Base-by-base conservation (phyloP, 805 yeast genomes). In the Zygoascus flipseniorum region DNA sequence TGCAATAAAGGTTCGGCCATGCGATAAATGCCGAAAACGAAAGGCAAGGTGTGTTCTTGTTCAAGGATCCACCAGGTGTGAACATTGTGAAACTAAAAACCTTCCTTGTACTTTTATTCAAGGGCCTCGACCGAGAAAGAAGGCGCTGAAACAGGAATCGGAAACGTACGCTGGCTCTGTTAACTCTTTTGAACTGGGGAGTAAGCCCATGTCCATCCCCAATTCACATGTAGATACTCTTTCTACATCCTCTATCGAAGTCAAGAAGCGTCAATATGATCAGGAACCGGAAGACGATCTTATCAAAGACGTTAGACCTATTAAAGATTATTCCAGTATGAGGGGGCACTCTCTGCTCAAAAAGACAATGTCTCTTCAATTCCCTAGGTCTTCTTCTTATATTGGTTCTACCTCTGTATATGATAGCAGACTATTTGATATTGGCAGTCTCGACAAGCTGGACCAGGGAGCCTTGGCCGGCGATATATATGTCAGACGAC, bases 331-430 rank as follows among this genome's bases (percentile, higher is more conserved):
- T 66, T 76, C 87, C 1, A 66, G 74, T 43, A 75, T 85, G 67
- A 81, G 77, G 58, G 82, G 82, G 2, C 77, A 82, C 56, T 82
- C 88, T 2, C 67, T 85, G 26, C 73, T 85, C 58, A 83, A 82
- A 61, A 82, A 80, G 59, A 83, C 89, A 0, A 72, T 83, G 32
- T 78, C 86, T n/a, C 69, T 87, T 19, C 97, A 89, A 65, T 88
- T 83, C 62, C 97, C 98, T 1, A 73, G 97, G 54, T 89, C 96
- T 0, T 85, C 96, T 18, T 88, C 88, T 62, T 86, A 82, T 61
- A 83, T 90, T 19, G 97, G 98, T 0, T 83, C 95, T 1, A 86
- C 96, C 0, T 89, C 97, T 16, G 76, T 86, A 31, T 88, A 83
- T 65, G 98, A 92, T 65, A 74, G 80, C 26, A 75, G 79, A 13